Percentiles rank a stretch among this genome's conserved stretches.
These are phyloP conservation scores for Cercospora sp. DNA, from an alignment of 2,329 filamentous ascomycete species.

Conservation along the genomic window DNA sequence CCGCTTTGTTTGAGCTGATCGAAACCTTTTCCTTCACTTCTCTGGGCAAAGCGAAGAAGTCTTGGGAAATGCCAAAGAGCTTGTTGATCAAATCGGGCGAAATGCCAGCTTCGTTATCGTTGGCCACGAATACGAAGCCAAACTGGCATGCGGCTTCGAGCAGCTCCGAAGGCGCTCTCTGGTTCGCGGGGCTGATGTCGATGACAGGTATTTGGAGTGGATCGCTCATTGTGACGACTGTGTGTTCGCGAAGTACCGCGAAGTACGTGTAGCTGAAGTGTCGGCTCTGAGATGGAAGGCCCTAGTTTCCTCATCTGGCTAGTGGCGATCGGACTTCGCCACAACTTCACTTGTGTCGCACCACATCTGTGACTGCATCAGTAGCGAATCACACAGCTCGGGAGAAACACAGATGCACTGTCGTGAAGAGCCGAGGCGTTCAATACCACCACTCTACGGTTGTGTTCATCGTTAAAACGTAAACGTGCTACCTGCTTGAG, in stretches of 20 bases:
- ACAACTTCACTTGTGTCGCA: not conserved
- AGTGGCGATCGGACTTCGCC: not conserved
- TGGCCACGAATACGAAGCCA: constrained; percentile 88
- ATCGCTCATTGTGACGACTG: constrained; percentile 8
- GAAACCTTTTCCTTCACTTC: constrained; percentile 73
- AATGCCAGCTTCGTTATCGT: constrained; percentile 68
- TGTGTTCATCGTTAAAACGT: not conserved
- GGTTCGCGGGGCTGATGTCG: constrained; percentile 66
- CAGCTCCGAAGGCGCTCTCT: constrained; percentile 65
- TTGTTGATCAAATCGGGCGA: constrained; percentile 63
- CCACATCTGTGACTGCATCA: not conserved
- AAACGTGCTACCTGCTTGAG: not conserved
- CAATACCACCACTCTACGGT: not conserved
- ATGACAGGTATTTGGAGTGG: constrained; percentile 69
- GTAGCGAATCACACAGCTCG: not conserved
- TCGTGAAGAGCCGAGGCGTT: not conserved
- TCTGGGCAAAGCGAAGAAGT: constrained; percentile 69
- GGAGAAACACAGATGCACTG: not conserved
- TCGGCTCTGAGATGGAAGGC: not conserved
- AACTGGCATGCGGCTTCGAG: constrained; percentile 78
- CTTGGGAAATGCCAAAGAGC: constrained; percentile 71
- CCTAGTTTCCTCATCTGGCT: not conserved
- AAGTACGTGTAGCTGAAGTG: not conserved
- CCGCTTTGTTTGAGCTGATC: constrained; percentile 62
- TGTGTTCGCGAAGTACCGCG: not conserved